Conservation (phyloP, 1,139 yeast genomes). For the Debaryomyces psychrophilus region DNA sequence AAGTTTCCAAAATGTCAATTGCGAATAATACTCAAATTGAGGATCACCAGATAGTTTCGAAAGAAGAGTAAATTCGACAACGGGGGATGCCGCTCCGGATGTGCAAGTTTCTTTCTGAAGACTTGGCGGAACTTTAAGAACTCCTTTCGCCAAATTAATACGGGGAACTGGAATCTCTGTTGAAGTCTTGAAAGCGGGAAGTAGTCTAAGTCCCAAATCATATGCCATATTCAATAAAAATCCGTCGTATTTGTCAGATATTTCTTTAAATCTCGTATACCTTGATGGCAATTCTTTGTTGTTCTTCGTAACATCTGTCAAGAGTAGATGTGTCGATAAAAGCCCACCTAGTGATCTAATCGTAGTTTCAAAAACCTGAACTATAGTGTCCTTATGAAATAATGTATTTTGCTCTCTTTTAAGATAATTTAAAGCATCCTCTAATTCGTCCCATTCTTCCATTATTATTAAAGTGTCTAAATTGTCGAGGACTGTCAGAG, state of each 20-base stretch:
- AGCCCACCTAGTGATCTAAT: conserved; percentile 82
- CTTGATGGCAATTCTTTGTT: conserved; percentile 15
- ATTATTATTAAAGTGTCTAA: conserved; percentile 77
- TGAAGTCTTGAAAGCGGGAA: conserved; percentile 65
- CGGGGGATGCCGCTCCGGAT: conserved; percentile 84
- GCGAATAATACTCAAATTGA: conserved; percentile 65
- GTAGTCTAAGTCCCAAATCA: conserved; percentile 67
- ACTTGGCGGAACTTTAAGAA: conserved; percentile 41
- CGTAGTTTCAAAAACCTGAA: conserved; percentile 86
- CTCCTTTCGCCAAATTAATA: conserved; percentile 61
- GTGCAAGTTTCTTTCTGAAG: conserved; percentile 72
- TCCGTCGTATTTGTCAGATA: conserved; percentile 60
- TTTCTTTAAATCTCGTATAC: conserved; percentile 18
- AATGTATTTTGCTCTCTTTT: conserved; percentile 33
- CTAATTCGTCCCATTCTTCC: conserved; percentile 63
- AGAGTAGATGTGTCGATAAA: conserved; percentile 71
- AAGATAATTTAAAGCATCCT: conserved; percentile 51
- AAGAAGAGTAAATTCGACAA: conserved; percentile 75
- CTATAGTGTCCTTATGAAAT: conserved; percentile 67
- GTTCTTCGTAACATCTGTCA: conserved; percentile 56
- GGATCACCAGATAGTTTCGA: conserved; percentile 75
- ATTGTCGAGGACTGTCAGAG: conserved; percentile 77
- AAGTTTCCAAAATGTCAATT: conserved; percentile 64
- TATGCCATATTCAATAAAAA: conserved; percentile 67
- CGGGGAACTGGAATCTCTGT: conserved; percentile 74